Conservation (phyloP, 345 rosid species). For the Linum trigynum region DNA sequence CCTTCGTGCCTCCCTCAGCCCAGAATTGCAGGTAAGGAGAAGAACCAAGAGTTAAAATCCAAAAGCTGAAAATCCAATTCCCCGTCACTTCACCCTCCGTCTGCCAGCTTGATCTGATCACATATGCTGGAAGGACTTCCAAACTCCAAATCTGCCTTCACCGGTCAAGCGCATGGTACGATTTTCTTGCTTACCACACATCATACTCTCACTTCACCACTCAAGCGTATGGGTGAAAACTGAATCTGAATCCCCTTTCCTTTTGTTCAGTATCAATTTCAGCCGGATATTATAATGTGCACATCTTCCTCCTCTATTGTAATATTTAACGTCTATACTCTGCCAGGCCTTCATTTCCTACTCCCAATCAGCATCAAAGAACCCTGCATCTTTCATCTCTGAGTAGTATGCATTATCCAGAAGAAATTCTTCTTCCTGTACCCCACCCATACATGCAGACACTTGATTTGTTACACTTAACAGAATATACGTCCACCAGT, state of each 20-base stretch:
- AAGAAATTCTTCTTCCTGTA: conserved; percentile 34
- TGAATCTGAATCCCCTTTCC: neutral
- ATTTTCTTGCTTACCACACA: too few species aligned
- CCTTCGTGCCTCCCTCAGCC: too few species aligned
- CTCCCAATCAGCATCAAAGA: conserved; percentile 41
- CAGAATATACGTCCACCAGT: neutral
- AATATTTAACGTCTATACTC: neutral
- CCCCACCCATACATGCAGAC: neutral
- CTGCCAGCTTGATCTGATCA: too few species aligned
- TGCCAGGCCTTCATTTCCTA: conserved; percentile 3
- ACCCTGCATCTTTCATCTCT: conserved; percentile 42
- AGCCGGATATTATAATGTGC: neutral
- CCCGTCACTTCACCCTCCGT: too few species aligned
- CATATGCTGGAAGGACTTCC: too few species aligned
- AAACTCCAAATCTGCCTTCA: too few species aligned
- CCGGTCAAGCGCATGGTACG: too few species aligned
- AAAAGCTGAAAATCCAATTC: too few species aligned
- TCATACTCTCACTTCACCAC: too few species aligned
- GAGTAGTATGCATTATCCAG: conserved; percentile 40
- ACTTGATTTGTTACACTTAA: neutral
- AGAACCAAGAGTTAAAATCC: too few species aligned
- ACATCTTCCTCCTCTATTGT: neutral
- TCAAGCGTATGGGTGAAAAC: too few species aligned
- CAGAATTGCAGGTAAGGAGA: too few species aligned
- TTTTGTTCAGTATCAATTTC: neutral